phyloP scores from a whole-genome alignment of 2,329 filamentous ascomycete genomes.

The Allantophomopsis cytisporea region DNA sequence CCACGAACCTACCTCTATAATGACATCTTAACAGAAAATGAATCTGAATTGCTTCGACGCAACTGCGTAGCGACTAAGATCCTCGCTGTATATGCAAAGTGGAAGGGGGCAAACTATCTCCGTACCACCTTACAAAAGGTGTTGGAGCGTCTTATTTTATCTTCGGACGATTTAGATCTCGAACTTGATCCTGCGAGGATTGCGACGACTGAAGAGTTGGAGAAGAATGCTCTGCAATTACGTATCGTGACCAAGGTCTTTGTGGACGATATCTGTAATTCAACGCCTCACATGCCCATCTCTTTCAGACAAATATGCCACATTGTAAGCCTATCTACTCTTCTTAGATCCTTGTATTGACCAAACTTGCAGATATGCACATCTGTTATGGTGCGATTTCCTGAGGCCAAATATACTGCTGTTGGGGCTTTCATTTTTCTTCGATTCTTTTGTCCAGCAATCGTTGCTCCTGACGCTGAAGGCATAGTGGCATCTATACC shows the following conservation, averaged over 20 bases:
- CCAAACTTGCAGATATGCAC: slow-evolving; percentile 34
- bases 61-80: slow-evolving; percentile 63
- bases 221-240: slow-evolving; percentile 53
- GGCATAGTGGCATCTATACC: slow-evolving; percentile 46
- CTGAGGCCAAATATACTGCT: slow-evolving; percentile 58
- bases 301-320: slow-evolving; percentile 55
- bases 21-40: slow-evolving; percentile 35
- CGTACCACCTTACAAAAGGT: slow-evolving; percentile 53
- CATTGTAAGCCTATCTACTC: slow-evolving; percentile 32
- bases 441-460: slow-evolving; percentile 60
- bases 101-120: slow-evolving; percentile 53
- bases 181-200: slow-evolving; percentile 54
- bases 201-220: slow-evolving; percentile 43
- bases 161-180: slow-evolving; percentile 52
- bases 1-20: neutral
- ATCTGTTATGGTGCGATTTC: slow-evolving; percentile 49
- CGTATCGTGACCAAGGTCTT: slow-evolving; percentile 57
- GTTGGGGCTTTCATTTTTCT: slow-evolving; percentile 61
- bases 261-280: slow-evolving; percentile 56
- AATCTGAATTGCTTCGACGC: slow-evolving; percentile 51
- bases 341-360: neutral
- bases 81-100: slow-evolving; percentile 58
- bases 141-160: slow-evolving; percentile 50
- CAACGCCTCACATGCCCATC: slow-evolving; percentile 43
- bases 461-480: slow-evolving; percentile 56